Conservation (phyloP, 495 filamentous ascomycete species). For the Extremus antarcticus region DNA sequence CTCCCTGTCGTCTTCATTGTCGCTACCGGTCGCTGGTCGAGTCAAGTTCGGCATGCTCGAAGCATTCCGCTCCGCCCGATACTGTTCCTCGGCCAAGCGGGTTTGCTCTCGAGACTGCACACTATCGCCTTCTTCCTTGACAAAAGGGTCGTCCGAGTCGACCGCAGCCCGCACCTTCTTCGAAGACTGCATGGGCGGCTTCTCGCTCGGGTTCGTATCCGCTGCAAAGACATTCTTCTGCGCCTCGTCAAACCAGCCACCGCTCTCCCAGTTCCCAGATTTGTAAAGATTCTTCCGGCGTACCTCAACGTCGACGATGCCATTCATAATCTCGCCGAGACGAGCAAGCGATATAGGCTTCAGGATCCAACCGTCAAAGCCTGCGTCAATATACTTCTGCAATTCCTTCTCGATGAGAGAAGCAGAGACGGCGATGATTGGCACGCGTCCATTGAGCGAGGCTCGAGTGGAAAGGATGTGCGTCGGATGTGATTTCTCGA, state of each 20-base stretch:
- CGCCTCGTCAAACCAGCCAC: conserved; percentile 30
- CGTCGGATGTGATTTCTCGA: conserved; percentile 40
- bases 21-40: background rate
- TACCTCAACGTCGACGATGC: conserved; percentile 26
- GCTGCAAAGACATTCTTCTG: conserved; percentile 19
- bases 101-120: conserved; percentile 11
- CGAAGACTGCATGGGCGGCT: conserved; percentile 10
- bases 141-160: conserved; percentile 12
- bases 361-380: conserved; percentile 83
- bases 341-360: conserved; percentile 33
- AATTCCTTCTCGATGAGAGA: conserved; percentile 64
- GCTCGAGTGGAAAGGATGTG: conserved; percentile 39
- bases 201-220: conserved; percentile 13
- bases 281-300: conserved; percentile 25
- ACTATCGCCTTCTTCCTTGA: conserved; percentile 13
- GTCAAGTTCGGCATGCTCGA: background rate
- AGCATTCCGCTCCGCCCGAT: background rate
- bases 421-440: conserved; percentile 86
- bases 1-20: background rate
- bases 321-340: conserved; percentile 28
- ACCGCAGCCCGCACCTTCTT: background rate
- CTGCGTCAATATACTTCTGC: conserved; percentile 61
- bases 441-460: conserved; percentile 45
- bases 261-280: conserved; percentile 31
- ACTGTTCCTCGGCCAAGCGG: conserved; percentile 4